phyloP scores from a whole-genome alignment of 805 yeast genomes.

The Metschnikowia reukaufii region DNA sequence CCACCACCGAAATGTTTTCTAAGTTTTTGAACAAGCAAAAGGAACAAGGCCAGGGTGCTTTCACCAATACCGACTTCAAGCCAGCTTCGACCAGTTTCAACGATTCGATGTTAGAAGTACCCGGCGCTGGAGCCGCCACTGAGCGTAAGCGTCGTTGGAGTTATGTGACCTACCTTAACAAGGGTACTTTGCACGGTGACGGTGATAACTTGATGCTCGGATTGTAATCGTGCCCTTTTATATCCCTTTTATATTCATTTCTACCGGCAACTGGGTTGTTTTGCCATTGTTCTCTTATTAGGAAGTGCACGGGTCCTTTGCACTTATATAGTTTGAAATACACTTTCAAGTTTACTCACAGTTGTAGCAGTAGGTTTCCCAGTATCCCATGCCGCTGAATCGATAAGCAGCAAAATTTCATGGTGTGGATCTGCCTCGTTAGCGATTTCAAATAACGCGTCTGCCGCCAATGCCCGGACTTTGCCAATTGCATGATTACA shows the following conservation, averaged over 20 bases:
- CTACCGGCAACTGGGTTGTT: neutral
- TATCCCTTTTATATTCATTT: neutral
- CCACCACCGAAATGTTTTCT: constrained; percentile 14
- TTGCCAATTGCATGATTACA: constrained; percentile 30
- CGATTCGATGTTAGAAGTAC: constrained; percentile 8
- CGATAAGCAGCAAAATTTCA: neutral
- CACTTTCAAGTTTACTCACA: constrained; percentile 1
- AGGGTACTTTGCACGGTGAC: constrained; percentile 22
- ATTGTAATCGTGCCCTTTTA: constrained; percentile 7
- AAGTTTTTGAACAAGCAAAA: constrained; percentile 18
- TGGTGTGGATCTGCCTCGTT: constrained; percentile 21
- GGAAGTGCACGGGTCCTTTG: neutral
- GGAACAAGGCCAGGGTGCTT: constrained; percentile 4
- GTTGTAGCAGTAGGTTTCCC: neutral
- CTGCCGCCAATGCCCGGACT: constrained; percentile 41
- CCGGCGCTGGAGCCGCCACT: constrained; percentile 1
- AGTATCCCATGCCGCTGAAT: neutral
- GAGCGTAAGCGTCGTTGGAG: constrained; percentile 22
- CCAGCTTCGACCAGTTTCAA: constrained; percentile 8
- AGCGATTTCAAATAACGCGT: constrained; percentile 40
- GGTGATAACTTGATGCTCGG: constrained; percentile 23
- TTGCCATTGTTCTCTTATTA: neutral
- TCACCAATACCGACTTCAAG: constrained; percentile 4
- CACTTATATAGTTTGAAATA: constrained; percentile 4
- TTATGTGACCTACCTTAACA: constrained; percentile 20